Evolutionary conservation across 192 early-diverging fungal species (phyloP), one percentile per base, ranked within the genome.

Genomic region (Mycoemilia scoparia): DNA sequence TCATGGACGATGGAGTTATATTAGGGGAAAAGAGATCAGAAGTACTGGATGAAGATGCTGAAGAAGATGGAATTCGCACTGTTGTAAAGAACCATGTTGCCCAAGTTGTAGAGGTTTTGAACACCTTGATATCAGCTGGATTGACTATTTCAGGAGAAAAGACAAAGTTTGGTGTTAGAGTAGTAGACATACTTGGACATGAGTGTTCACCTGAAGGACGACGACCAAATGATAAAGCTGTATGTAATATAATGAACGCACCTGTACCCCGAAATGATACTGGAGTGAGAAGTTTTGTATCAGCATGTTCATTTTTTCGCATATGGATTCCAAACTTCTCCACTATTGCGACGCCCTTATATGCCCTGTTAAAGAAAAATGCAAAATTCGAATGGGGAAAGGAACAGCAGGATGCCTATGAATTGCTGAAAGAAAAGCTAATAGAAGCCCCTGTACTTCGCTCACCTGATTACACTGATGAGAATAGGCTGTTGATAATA

Each of bases 1-100:
- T 39, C 25, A 39, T 39, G 13, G 37, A 39, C 13, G 37, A 39
- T 13, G 37, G 37, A 3, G 25, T 39, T n/a, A 39, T 39, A 16
- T 15, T 11, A 6, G 21, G 17, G n/a, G 9, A 7, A 39, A 29
- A 7, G 6, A 17, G 9, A 3, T 3, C 24, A 5, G 18, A 3
- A 3, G 23, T 21, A 3, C 25, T 13, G 4, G 37, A 39, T 5
- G 23, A 26, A 10, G 5, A 6, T 10, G 11, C 4, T 4, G 31
- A 32, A 7, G n/a, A 32, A 18, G 37, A 39, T 17, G 37, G 37
- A 27, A 13, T 39, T 28, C 18, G 37, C 9, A 7, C 19, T 4
- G 23, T 26, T 13, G 37, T 39, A 5, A 26, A 13, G 21, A 7
- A 24, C 4, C 37, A 39, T 39, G 37, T 21, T 13, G 37, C 7